These are phyloP conservation scores for Rhizopogon roseolus DNA, from an alignment of 768 basidiomycete genomes.

Conservation along the genomic window DNA sequence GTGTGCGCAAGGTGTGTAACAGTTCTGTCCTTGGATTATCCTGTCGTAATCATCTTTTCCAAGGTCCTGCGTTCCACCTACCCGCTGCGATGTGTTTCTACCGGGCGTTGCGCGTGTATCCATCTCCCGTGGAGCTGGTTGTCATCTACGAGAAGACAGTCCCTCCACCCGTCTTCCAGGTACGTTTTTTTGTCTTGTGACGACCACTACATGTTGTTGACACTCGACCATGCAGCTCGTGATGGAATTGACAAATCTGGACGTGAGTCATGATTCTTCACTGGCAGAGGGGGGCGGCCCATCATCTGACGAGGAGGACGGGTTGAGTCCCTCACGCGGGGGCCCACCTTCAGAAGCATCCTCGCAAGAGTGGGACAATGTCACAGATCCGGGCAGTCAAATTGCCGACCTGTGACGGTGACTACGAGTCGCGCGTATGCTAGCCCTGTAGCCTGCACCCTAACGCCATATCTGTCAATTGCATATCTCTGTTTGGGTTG, in stretches of 20 bases:
- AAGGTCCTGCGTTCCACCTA: slow-evolving; percentile 76
- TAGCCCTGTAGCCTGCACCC: slow-evolving; percentile 17
- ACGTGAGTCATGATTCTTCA: slow-evolving; percentile 66
- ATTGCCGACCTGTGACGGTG: slow-evolving; percentile 40
- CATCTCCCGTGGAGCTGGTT: slow-evolving; percentile 89
- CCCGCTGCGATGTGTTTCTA: slow-evolving; percentile 88
- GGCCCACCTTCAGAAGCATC: slow-evolving; percentile 83
- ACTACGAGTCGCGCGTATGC: slow-evolving; percentile 25
- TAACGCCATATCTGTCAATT: slow-evolving; percentile 12
- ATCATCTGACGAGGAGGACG: slow-evolving; percentile 44
- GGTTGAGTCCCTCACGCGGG: slow-evolving; percentile 53
- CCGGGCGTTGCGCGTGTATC: slow-evolving; percentile 91
- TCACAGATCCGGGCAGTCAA: slow-evolving; percentile 70
- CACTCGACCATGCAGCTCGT: slow-evolving; percentile 41
- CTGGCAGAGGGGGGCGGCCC: slow-evolving; percentile 26
- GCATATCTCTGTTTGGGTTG: slow-evolving; percentile 12
- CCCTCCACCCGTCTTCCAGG: slow-evolving; percentile 76
- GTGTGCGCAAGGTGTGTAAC: slow-evolving; percentile 54
- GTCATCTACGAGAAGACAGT: slow-evolving; percentile 93
- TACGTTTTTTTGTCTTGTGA: slow-evolving; percentile 20
- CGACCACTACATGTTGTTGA: slow-evolving; percentile 5
- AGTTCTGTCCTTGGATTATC: neutral
- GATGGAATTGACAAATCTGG: slow-evolving; percentile 82
- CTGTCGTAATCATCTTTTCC: neutral
- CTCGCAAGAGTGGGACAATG: slow-evolving; percentile 86